Conservation (phyloP, 1,139 yeast genomes). For the Taiozyma sp. region DNA sequence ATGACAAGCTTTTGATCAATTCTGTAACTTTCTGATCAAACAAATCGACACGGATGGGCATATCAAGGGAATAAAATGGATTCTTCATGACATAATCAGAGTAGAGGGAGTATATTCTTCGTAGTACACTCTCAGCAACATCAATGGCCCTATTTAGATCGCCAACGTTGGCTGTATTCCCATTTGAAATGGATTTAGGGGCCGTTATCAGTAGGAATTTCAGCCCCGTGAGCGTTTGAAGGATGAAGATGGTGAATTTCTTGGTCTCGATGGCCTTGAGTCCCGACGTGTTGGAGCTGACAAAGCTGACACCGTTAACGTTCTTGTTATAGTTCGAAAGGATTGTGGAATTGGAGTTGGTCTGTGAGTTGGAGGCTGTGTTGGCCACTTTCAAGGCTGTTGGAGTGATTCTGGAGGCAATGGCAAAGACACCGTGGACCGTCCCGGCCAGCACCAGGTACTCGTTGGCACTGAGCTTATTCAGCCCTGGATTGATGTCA, state of each 20-base stretch:
- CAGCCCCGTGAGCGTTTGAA: constrained; percentile 66
- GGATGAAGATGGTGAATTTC: constrained; percentile 53
- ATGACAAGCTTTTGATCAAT: constrained; percentile 16
- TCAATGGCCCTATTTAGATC: constrained; percentile 33
- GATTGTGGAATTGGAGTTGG: constrained; percentile 3
- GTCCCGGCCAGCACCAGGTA: constrained; percentile 92
- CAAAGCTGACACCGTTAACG: constrained; percentile 5
- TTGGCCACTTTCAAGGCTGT: constrained; percentile 33
- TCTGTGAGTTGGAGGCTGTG: background rate
- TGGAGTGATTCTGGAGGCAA: constrained; percentile 75
- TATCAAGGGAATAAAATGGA: constrained; percentile 89
- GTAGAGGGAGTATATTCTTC: constrained; percentile 62
- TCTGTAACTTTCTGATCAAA: constrained; percentile 59
- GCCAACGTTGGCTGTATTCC: constrained; percentile 1
- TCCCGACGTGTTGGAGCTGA: constrained; percentile 47
- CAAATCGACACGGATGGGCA: constrained; percentile 84
- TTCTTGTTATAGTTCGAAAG: constrained; percentile 7
- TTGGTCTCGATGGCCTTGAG: constrained; percentile 57
- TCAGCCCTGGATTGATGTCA: constrained; percentile 42
- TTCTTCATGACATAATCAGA: constrained; percentile 93
- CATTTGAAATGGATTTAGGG: constrained; percentile 24
- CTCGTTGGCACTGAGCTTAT: constrained; percentile 71
- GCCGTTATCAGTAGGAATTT: constrained; percentile 60
- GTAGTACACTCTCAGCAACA: constrained; percentile 45
- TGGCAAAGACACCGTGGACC: constrained; percentile 94